Percentiles rank a stretch among this genome's conserved stretches.
Evolutionary conservation across 139 green algal genomes (phyloP).

Genomic region (Asterochloris erici): DNA sequence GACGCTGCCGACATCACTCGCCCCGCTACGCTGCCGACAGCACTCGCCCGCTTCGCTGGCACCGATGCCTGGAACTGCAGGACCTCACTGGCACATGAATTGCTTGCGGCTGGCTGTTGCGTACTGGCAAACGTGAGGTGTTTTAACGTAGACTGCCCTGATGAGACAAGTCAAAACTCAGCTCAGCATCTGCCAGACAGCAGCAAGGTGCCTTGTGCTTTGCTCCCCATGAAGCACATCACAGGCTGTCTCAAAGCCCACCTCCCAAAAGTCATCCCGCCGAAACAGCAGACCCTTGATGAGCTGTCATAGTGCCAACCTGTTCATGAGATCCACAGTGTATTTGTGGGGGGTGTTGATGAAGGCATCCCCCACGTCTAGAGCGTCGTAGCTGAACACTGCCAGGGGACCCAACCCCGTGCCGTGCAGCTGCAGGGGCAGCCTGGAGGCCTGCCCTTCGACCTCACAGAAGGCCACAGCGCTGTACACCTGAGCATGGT

Average conservation of each 20-base stretch:
- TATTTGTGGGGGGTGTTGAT: constrained; percentile 70
- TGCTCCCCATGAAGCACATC: no score
- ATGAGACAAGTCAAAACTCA: neutral
- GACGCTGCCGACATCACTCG: no score
- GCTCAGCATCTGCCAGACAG: neutral
- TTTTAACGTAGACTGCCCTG: neutral
- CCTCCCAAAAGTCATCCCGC: no score
- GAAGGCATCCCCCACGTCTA: constrained; percentile 80
- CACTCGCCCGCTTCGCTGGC: no score
- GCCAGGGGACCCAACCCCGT: constrained; percentile 55
- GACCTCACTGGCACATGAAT: no score
- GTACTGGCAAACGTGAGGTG: neutral
- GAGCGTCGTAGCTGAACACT: constrained; percentile 64
- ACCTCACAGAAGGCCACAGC: constrained; percentile 57
- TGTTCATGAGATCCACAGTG: constrained; percentile 76
- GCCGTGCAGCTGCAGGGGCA: constrained; percentile 53
- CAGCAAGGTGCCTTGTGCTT: neutral
- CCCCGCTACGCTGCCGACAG: no score
- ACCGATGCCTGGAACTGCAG: no score
- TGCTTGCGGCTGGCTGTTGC: no score
- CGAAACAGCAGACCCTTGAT: neutral
- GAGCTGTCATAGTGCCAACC: neutral
- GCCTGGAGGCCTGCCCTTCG: constrained; percentile 43
- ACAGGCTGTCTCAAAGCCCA: no score
- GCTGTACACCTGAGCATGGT: constrained; percentile 48